Conservation (phyloP, 306 rosid genomes). For the Dryas drummondii region DNA sequence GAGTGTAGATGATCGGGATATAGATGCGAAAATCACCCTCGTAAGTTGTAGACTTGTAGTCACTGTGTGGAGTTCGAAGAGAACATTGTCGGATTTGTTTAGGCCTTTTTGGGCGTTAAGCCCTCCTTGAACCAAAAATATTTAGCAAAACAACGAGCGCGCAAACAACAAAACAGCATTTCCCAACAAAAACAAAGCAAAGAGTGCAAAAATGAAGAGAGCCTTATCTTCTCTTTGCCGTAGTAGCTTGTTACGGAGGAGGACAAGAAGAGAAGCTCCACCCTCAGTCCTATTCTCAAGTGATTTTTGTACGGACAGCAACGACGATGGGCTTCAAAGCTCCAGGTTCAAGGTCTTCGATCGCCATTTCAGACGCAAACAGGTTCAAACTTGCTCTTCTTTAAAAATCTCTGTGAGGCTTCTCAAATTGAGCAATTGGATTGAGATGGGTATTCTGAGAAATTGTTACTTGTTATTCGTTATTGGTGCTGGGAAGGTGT, state of each 20-base stretch:
- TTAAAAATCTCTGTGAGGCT: neutral
- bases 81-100: too few relatives aligned
- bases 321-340: slow-evolving; percentile 30
- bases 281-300: slow-evolving; percentile 9
- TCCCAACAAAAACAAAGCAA: neutral
- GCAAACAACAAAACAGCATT: neutral
- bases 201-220: slow-evolving; percentile 35
- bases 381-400: slow-evolving; percentile 31
- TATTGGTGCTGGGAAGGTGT: neutral
- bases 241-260: slow-evolving; percentile 26
- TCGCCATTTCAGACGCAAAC: slow-evolving; percentile 70
- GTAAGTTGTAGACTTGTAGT: too few relatives aligned
- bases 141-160: neutral
- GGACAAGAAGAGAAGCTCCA: slow-evolving; percentile 8
- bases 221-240: slow-evolving; percentile 18
- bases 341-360: slow-evolving; percentile 68
- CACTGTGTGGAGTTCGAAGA: too few relatives aligned
- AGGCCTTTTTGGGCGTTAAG: too few relatives aligned
- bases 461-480: neutral
- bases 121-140: too few relatives aligned
- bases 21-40: too few relatives aligned
- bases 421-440: neutral
- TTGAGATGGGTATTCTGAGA: neutral
- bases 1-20: too few relatives aligned
- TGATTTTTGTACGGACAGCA: slow-evolving; percentile 40